phyloP scores from a whole-genome alignment of 306 rosid genomes.

The Vicia sativa region DNA sequence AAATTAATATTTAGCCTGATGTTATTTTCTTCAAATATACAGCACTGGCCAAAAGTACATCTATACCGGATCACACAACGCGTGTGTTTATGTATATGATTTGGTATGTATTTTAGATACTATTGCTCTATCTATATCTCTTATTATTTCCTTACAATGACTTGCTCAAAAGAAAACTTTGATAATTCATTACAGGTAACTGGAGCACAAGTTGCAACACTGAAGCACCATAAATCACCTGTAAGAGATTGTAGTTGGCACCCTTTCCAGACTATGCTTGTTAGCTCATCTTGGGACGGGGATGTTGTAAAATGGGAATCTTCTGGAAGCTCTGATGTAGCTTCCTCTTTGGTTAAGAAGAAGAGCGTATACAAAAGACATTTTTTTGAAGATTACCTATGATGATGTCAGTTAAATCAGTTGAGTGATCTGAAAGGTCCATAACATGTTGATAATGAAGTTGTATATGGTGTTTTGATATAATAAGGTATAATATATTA shows the following conservation, averaged over 20 bases:
- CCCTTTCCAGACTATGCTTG: constrained; percentile 73
- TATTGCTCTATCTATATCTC: constrained; percentile 7
- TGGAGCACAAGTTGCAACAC: constrained; percentile 82
- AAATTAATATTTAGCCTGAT: constrained; percentile 4
- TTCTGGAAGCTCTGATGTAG: constrained; percentile 52
- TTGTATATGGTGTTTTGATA: constrained; percentile 25
- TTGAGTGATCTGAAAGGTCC: constrained; percentile 23
- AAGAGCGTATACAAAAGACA: constrained; percentile 49
- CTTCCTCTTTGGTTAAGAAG: constrained; percentile 40
- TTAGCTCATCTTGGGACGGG: constrained; percentile 98
- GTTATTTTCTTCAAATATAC: constrained; percentile 44
- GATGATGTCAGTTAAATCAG: constrained; percentile 1
- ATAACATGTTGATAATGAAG: constrained; percentile 17
- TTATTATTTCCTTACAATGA: neutral
- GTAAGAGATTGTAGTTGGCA: constrained; percentile 99
- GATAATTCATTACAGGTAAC: constrained; percentile 55
- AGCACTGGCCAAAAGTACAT: constrained; percentile 99
- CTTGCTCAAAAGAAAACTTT: constrained; percentile 12
- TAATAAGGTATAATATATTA: constrained; percentile 16
- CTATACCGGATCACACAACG: constrained; percentile 86
- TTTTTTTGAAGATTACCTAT: constrained; percentile 34
- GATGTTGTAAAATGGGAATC: constrained; percentile 84
- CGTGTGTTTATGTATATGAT: constrained; percentile 82
- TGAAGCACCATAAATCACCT: constrained; percentile 84
- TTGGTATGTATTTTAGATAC: constrained; percentile 61